Evolutionary conservation across 1,284 basidiomycete species (phyloP), one percentile per base, ranked within the genome.

Genomic region (Afroboletus lepidellus): DNA sequence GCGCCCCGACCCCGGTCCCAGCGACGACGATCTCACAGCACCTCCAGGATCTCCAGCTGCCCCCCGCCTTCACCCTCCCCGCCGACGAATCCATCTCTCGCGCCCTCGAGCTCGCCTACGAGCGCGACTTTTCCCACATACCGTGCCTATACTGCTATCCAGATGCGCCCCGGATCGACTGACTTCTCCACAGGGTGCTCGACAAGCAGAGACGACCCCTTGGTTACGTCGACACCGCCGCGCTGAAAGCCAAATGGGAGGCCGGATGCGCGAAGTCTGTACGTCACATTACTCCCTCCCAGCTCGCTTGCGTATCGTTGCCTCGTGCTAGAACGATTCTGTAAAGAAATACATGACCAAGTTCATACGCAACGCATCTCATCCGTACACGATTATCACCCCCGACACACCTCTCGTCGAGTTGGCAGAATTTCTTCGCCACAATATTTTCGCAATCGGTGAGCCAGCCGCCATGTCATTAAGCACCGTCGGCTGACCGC

Each of bases 101-200:
- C 27, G 92, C 90, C 2, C 81, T 94, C 38, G 90, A 92, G 61
- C 79, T 88, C 30, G 92, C 92, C 0, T 94, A 93, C 62, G 92
- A 94, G 60, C 82, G 91, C 39, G 92, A 94, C 66, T 94, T 94
- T 70, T 92, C 92, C 24, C 85, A 93, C 62, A 87, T 94, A 52
- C 92, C 92, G 92, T 94, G 61, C 64, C 77, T 71, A 43, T n/a
- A 0, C 18, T 15, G 29, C 24, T 16, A 23, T 12, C 18, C 16
- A 27, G 20, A 18, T 23, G 21, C 21, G 9, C 25, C 12, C 16
- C 8, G 24, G 25, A 33, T 48, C 16, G 24, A 39, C 33, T 41
- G 66, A 62, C 23, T 49, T 42, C 23, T 42, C n/a, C 46, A 15
- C 59, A 94, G 92, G 1, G 88, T 95, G 0, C 76, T 94, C 32